Evolutionary conservation across 139 green algal species (phyloP), one percentile per base, ranked within the genome.

Genomic region (Nannochloris sp.): DNA sequence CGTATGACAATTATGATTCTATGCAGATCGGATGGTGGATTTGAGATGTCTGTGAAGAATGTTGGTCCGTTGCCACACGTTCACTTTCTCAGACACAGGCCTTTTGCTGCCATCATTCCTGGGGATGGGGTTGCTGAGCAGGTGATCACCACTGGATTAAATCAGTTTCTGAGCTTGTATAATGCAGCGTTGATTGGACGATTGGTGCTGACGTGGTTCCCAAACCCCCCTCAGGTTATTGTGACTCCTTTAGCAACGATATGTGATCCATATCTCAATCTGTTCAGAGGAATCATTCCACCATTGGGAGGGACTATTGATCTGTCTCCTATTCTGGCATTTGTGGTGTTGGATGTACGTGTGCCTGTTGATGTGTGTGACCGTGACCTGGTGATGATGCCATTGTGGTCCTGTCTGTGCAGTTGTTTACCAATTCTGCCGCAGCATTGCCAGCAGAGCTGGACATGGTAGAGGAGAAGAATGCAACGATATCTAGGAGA

Each of bases 211-310:
- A 98, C 93, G 0, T 99, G 93, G 66, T 98, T 98, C 79, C 92
- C 93, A 45, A 85, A 91, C 62, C 73, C 89, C 2, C 92, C 92
- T 11, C 57, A 71, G 13, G 66, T 73, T 48, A 86, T 98, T 31
- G 78, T 78, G 13, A 59, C 51, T 37, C 91, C 91, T 2, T 75
- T 67, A 5, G 64, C 74, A n/a, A 72, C 65, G 4, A 65, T 78
- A 51, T 71, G 71, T 25, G 62, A 78, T n/a, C 68, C 72, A 30
- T 76, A 73, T 77, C 78, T 99, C 4, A 95, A 95, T 79, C 77
- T 98, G n/a, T 99, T 99, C 84, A 67, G 93, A 10, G 93, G 93
- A 31, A 83, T 98, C 56, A 96, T 98, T 53, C 93, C 93, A 0
- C 93, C 93, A 1, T 58, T 98, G 2, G 94, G 91, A 3, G 88